Evolutionary conservation across 176 grass and related monocot species (phyloP), one percentile per base, ranked within the genome.

Genomic region (Oryza glumipatula): DNA sequence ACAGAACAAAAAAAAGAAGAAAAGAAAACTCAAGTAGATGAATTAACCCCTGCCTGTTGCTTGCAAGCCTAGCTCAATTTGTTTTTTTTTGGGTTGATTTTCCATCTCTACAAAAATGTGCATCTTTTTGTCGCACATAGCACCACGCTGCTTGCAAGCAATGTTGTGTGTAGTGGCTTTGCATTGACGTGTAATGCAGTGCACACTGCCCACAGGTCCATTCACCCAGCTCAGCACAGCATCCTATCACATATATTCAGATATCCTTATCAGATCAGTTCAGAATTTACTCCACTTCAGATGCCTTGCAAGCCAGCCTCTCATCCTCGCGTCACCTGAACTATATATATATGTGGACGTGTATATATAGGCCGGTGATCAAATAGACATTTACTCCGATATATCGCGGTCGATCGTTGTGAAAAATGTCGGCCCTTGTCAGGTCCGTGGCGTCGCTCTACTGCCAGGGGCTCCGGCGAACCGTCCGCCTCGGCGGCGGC

Each of bases 401-500:
- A 14, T 4, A 44, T 44, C 43, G 43, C 43, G 8, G 43, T 44
- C 9, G 43, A 44, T 44, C 43, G 8, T 10, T 44, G 43, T 4
- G 13, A 11, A 11, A 23, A 54, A 88, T 92, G 90, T 28, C 79
- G 74, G 66, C 69, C 4, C 56, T 92, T 2, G 16, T 86, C 15
- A 86, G 68, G 54, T 82, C 73, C 8, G 71, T 88, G 7, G 68
- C 58, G 36, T 90, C 78, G 12, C 66, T 78, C 68, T 82, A 85
- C 48, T 76, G 60, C n/a, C 81, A 66, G 15, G 84, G 84, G 14
- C 21, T 78, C n/a, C 63, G 45, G 12, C 44, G 74, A 43, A 70
- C 48, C 11, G 36, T 52, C 44, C 32, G 67, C 1, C 69, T 67
- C 36, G 86, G 13, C 47, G 86, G 13, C 47, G 21, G 21, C 2